Evolutionary conservation across 441 rosid genomes (phyloP).

Genomic region (Metrosideros polymorpha): DNA sequence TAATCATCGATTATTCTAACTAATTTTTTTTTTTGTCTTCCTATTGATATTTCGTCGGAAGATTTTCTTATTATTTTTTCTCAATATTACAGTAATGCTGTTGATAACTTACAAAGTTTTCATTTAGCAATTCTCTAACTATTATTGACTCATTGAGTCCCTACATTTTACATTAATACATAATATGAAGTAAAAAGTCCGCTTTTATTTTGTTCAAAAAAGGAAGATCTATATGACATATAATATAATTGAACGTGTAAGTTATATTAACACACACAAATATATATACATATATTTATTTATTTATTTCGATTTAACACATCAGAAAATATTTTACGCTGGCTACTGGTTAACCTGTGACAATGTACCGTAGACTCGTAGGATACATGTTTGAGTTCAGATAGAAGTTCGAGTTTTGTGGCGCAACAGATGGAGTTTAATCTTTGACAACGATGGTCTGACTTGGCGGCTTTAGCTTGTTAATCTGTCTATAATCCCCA

Average conservation of each 20-base stretch:
- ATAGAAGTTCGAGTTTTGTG: neutral
- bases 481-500: neutral
- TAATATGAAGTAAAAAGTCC: neutral
- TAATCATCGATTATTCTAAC: neutral
- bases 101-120: fast-evolving
- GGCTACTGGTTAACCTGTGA: neutral
- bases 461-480: neutral
- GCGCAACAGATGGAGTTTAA: neutral
- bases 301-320: neutral
- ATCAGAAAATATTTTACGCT: neutral
- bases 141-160: neutral
- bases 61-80: neutral
- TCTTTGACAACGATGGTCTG: neutral
- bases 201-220: neutral
- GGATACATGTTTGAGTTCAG: neutral
- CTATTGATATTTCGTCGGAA: neutral
- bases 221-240: neutral
- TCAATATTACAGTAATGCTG: fast-evolving
- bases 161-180: neutral
- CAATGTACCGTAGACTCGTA: neutral
- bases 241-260: neutral
- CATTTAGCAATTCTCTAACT: neutral
- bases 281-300: too few relatives aligned
- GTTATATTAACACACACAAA: too few relatives aligned
- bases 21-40: neutral